These are phyloP conservation scores for Ophiognomonia clavigignenti-juglandacearum DNA, from an alignment of 2,329 filamentous ascomycete genomes.

Conservation along the genomic window DNA sequence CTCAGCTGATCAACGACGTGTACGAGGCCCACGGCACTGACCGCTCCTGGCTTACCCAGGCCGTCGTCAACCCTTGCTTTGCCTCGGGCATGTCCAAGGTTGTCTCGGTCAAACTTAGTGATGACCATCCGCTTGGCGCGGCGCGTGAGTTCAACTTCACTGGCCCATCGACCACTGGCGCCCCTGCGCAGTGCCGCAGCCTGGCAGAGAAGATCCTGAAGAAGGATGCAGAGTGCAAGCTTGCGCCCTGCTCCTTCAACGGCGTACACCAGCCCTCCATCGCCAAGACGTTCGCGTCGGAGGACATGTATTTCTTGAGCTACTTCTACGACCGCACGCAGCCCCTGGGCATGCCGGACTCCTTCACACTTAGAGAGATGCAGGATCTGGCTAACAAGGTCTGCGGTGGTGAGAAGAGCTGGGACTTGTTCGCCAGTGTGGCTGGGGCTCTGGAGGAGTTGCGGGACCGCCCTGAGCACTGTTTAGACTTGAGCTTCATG, in stretches of 20 bases:
- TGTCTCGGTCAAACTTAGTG: constrained; percentile 66
- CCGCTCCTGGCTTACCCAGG: constrained; percentile 62
- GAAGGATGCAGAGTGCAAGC: constrained; percentile 76
- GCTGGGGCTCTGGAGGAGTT: constrained; percentile 78
- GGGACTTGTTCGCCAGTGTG: constrained; percentile 76
- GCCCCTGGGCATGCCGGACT: constrained; percentile 96
- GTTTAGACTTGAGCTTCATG: constrained; percentile 96
- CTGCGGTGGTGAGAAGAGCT: constrained; percentile 70
- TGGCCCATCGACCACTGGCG: constrained; percentile 64
- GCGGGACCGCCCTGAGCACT: constrained; percentile 78
- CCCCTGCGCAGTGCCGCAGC: constrained; percentile 82
- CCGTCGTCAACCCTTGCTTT: constrained; percentile 82
- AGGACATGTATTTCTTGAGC: constrained; percentile 94
- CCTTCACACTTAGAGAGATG: constrained; percentile 87
- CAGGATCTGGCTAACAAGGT: constrained; percentile 81
- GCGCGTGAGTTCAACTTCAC: constrained; percentile 76
- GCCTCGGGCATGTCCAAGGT: constrained; percentile 71
- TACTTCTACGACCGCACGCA: constrained; percentile 97
- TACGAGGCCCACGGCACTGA: constrained; percentile 57
- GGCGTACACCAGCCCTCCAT: constrained; percentile 92
- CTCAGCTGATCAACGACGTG: constrained; percentile 66
- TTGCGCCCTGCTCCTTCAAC: constrained; percentile 97
- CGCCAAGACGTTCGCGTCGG: constrained; percentile 82
- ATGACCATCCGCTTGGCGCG: constrained; percentile 60
- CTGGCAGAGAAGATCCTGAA: constrained; percentile 85